Percentiles rank a stretch among this genome's conserved stretches.
phyloP scores from a whole-genome alignment of 495 filamentous ascomycete species.

The Aspergillus funiculosus region DNA sequence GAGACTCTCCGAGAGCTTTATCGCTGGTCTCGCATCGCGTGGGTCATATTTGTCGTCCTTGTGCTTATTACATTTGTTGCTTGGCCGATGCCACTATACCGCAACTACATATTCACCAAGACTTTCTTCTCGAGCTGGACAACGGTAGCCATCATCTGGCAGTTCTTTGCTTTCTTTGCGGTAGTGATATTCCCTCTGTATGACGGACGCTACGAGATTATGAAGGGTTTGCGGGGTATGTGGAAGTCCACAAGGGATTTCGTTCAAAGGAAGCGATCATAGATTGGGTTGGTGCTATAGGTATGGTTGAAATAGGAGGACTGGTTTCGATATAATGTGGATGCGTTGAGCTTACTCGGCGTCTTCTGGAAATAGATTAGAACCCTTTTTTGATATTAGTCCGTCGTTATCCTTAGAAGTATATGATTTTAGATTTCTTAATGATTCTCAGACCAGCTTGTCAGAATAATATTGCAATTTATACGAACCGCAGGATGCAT shows the following conservation, averaged over 20 bases:
- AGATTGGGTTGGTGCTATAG: background rate
- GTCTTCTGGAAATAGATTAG: too few relatives aligned
- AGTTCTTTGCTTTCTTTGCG: constrained; percentile 37
- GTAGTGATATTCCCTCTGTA: constrained; percentile 44
- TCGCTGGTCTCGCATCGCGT: constrained; percentile 36
- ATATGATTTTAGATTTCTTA: too few relatives aligned
- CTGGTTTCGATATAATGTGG: too few relatives aligned
- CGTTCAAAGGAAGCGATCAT: constrained; percentile 1
- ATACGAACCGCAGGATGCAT: too few relatives aligned
- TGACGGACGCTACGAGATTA: constrained; percentile 34
- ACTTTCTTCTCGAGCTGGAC: constrained; percentile 44
- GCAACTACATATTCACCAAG: constrained; percentile 41
- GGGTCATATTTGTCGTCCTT: constrained; percentile 34
- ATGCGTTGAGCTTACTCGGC: too few relatives aligned
- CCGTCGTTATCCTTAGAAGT: too few relatives aligned
- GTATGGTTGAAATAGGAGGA: background rate
- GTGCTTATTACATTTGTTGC: constrained; percentile 36
- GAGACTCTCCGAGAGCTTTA: constrained; percentile 28
- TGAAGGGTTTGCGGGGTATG: constrained; percentile 13
- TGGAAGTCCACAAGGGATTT: constrained; percentile 6
- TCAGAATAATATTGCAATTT: too few relatives aligned
- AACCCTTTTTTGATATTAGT: too few relatives aligned
- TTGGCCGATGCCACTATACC: constrained; percentile 42
- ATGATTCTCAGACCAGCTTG: too few relatives aligned
- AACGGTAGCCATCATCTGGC: constrained; percentile 43